Percentiles rank a stretch among this genome's conserved stretches.
Evolutionary conservation across 2,329 filamentous ascomycete species (phyloP).

Genomic region (Ophiognomonia clavigignenti-juglandacearum): DNA sequence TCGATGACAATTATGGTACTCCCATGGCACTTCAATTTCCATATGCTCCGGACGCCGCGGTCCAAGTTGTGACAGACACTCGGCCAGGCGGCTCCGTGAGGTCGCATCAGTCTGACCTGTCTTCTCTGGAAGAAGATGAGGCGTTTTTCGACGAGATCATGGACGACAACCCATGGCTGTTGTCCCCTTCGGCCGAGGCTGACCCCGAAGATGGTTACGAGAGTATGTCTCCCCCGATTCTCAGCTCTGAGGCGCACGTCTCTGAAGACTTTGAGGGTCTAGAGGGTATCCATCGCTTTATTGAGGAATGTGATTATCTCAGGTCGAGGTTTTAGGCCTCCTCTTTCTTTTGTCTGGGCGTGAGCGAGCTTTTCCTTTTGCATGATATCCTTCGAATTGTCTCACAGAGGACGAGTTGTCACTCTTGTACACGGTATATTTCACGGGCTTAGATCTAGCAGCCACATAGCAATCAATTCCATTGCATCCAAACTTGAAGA

Average conservation of each 20-base stretch:
- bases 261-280: constrained; percentile 50
- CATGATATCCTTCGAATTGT: neutral
- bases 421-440: constrained; percentile 10
- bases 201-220: constrained; percentile 43
- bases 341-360: constrained; percentile 5
- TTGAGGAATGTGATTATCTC: constrained; percentile 51
- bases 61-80: constrained; percentile 28
- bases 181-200: constrained; percentile 20
- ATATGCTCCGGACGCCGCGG: constrained; percentile 60
- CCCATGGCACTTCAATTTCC: constrained; percentile 79
- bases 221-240: constrained; percentile 42
- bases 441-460: neutral
- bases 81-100: constrained; percentile 45
- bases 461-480: constrained; percentile 6
- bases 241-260: constrained; percentile 37
- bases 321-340: constrained; percentile 8
- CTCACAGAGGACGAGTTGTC: constrained; percentile 11
- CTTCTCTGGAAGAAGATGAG: constrained; percentile 31
- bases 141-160: constrained; percentile 37
- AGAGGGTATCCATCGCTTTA: constrained; percentile 53
- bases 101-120: constrained; percentile 31
- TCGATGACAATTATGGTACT: constrained; percentile 61
- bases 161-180: constrained; percentile 44
- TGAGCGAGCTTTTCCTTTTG: neutral
- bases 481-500: neutral